A percentile compares a stretch with the other conserved stretches of the same genome.
These are phyloP conservation scores for Aspergillus fumigatus DNA, from an alignment of 2,329 filamentous ascomycete genomes.

Conservation along the genomic window DNA sequence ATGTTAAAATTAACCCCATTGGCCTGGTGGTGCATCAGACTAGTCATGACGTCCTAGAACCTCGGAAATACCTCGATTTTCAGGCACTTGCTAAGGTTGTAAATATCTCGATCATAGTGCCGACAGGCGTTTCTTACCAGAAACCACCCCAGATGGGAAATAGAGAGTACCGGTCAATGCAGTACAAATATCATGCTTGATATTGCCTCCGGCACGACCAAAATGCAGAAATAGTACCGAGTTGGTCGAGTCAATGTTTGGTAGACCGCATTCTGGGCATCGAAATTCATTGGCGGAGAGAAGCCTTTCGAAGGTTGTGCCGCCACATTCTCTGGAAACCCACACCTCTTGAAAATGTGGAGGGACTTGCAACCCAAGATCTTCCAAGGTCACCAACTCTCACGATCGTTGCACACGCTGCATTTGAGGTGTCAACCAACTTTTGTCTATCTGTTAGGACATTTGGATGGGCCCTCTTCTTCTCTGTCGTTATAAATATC, in stretches of 20 bases:
- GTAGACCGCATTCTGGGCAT: conserved; percentile 15
- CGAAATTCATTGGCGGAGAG: conserved; percentile 9
- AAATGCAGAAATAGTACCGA: background rate
- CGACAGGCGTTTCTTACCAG: background rate
- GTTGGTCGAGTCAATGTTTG: background rate
- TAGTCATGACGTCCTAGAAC: background rate
- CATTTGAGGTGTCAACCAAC: background rate
- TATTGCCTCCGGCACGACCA: background rate
- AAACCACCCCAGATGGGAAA: no score
- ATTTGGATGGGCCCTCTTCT: conserved; percentile 13
- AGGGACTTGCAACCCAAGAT: conserved; percentile 8
- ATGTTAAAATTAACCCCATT: background rate
- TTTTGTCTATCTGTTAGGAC: background rate
- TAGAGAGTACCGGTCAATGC: no score
- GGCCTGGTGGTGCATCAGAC: background rate
- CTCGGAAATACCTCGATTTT: background rate
- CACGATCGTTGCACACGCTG: background rate
- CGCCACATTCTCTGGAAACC: conserved; percentile 18
- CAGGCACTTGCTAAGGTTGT: background rate
- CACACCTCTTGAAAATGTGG: conserved; percentile 30
- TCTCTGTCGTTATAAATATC: conserved; percentile 1
- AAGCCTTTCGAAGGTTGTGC: conserved; percentile 16
- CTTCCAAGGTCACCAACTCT: background rate
- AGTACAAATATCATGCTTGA: no score
- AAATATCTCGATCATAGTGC: background rate